Evolutionary conservation across 1,284 basidiomycete genomes (phyloP), one percentile per base, ranked within the genome.

Genomic region (Ganoderma sp.): DNA sequence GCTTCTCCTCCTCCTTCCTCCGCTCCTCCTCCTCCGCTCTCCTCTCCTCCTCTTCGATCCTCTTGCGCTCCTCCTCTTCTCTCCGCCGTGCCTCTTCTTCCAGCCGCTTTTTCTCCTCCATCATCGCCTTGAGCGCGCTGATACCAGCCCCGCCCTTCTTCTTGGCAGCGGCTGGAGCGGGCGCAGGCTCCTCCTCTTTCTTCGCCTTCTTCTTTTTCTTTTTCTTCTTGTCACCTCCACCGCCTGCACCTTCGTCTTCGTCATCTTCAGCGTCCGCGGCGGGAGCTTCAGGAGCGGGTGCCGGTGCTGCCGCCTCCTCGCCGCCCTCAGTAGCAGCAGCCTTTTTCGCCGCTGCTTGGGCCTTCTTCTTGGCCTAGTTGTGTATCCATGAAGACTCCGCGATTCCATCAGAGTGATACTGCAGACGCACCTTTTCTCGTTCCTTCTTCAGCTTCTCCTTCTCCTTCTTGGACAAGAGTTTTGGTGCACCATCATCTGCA

Each of bases 381-480:
- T 63, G 67, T 60, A 12, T 17, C 12, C 37, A 22, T 60, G 22
- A 60, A 12, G 5, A n/a, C 9, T 25, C 37, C 25, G 14, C 25
- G 2, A 41, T 25, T n/a, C 22, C 10, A 25, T n/a, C 15, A 0
- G n/a, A 41, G 15, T 15, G 10, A 60, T 17, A 12, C 25, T 12
- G 15, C n/a, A 17, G 42, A 71, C 78, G 43, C 63, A 90, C 94
- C 90, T 97, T 97, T 83, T 97, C 95, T 68, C 89, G 88, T 81
- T 97, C 96, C 81, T 97, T 97, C 88, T 97, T 97, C 69, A 96
- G 82, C 77, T 90, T 92, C 79, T 97, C 94, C 82, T 97, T 97
- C 84, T 96, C 94, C 80, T 96, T 96, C 83, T 97, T 97, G 15
- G 90, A 89, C 34, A 96, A 80, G 48, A 97, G 77, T 79, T 90